A percentile compares a stretch with the other conserved stretches of the same genome.
Conservation (phyloP, 2,329 filamentous ascomycete genomes). For the Drechslera avenae region DNA sequence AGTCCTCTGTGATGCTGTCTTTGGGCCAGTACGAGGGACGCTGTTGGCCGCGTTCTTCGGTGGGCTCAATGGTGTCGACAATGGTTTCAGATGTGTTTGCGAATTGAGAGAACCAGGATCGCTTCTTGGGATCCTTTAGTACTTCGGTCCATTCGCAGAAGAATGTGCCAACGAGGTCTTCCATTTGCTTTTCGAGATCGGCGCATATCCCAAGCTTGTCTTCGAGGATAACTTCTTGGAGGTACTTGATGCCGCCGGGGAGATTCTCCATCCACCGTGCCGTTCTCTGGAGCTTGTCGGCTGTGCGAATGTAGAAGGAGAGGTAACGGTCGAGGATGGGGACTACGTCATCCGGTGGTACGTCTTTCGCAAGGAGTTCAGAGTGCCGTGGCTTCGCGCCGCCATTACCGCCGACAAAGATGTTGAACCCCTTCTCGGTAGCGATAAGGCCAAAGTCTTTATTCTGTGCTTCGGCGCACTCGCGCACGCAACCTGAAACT, state of each 20-base stretch:
- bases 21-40: constrained; percentile 80
- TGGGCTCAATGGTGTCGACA: constrained; percentile 70
- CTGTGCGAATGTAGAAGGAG: constrained; percentile 92
- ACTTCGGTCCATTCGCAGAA: constrained; percentile 94
- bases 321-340: constrained; percentile 87
- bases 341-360: constrained; percentile 79
- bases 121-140: constrained; percentile 69
- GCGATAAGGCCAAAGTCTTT: constrained; percentile 94
- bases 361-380: constrained; percentile 84
- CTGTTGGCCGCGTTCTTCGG: constrained; percentile 72
- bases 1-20: constrained; percentile 70
- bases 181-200: constrained; percentile 85
- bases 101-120: constrained; percentile 78
- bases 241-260: constrained; percentile 81
- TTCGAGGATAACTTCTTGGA: constrained; percentile 79
- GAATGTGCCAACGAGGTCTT: constrained; percentile 79
- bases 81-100: constrained; percentile 75
- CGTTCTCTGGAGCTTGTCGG: constrained; percentile 86
- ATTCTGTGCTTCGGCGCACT: constrained; percentile 90
- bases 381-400: constrained; percentile 83
- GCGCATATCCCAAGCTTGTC: constrained; percentile 86
- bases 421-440: constrained; percentile 91
- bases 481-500: constrained; percentile 87
- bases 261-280: constrained; percentile 85
- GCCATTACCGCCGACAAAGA: constrained; percentile 88